Conservation (phyloP, 108 stramenopile species). For the Cyclotella sp. region DNA sequence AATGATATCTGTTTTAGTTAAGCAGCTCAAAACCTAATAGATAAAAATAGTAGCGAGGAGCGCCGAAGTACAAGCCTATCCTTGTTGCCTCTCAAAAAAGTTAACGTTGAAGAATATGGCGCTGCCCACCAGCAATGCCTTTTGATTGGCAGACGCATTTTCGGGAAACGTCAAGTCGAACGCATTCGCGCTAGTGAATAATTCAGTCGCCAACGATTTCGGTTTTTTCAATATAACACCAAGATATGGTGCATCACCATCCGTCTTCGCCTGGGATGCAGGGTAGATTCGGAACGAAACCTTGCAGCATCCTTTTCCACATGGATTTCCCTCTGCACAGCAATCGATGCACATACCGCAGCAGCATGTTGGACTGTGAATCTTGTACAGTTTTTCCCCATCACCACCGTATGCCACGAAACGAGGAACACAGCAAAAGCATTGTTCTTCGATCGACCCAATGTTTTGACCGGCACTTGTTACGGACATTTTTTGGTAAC, state of each 20-base stretch:
- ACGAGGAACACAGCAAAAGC: conserved; percentile 65
- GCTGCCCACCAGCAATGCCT: conserved; percentile 68
- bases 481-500: conserved; percentile 60
- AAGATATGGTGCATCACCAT: conserved; percentile 59
- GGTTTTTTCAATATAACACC: conserved; percentile 69
- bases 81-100: conserved; percentile 59
- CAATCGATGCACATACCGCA: conserved; percentile 73
- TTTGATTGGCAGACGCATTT: conserved; percentile 57
- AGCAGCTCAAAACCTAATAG: too few species aligned
- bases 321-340: conserved; percentile 74
- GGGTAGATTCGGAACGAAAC: conserved; percentile 70
- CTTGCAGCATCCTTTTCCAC: conserved; percentile 78
- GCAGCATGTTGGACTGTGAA: conserved; percentile 73
- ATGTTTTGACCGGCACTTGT: conserved; percentile 57
- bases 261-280: conserved; percentile 49
- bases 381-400: conserved; percentile 58
- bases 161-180: conserved; percentile 74
- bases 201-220: conserved; percentile 52
- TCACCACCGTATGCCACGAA: conserved; percentile 59
- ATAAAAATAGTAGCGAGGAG: too few species aligned
- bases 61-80: too few species aligned
- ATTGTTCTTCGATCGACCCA: conserved; percentile 65
- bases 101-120: conserved; percentile 74
- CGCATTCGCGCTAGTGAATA: conserved; percentile 71
- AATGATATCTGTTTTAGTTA: background rate